Base-by-base conservation (phyloP, 169 alveolate genomes). In the Plasmodium gaboni region DNA sequence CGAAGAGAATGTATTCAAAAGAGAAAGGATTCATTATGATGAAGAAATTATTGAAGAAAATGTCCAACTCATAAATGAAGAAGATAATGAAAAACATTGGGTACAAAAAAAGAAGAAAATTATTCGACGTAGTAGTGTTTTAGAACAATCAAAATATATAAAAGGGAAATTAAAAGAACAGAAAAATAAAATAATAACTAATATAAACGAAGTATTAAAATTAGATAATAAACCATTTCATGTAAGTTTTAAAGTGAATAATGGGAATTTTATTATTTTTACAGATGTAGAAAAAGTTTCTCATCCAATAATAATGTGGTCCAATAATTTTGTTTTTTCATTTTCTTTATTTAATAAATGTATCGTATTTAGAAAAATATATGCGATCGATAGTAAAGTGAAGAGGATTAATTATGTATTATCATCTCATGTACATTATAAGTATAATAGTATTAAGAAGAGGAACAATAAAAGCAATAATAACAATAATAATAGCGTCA, bases 361-460 rank as follows among this genome's bases (percentile, higher is more conserved):
- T 46, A 86, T 86, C 10, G 50, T 86, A 6, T 86, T 86, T 86
- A 19, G 74, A 51, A 86, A 86, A 72, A 86, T 86, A 15, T 86
- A 86, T 71, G 92, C 92, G 7, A 13, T 86, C 17, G 74, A 86
- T 86, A 86, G 92, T 48, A 86, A 86, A 71, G 72, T 86, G 50
- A 86, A 71, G n/a, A 60, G 92, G 32, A 70, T 86, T 44, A 86
- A 86, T 61, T 86, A 86, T 86, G 86, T 86, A 7, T 38, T 9
- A 0, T 38, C 46, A 38, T 38, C 46, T 38, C 46, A 38, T 38
- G 46, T 38, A 5, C 46, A 38, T 38, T 38, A 38, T 38, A 38
- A 38, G 9, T 38, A 38, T 38, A 7, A 38, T 38, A 38, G 2
- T 38, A 38, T 5, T 38, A 38, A 38, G 46, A 38, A 38, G 46